Evolutionary conservation across 2,329 filamentous ascomycete genomes (phyloP), one percentile per base, ranked within the genome.

Genomic region (Setomelanomma holmii): DNA sequence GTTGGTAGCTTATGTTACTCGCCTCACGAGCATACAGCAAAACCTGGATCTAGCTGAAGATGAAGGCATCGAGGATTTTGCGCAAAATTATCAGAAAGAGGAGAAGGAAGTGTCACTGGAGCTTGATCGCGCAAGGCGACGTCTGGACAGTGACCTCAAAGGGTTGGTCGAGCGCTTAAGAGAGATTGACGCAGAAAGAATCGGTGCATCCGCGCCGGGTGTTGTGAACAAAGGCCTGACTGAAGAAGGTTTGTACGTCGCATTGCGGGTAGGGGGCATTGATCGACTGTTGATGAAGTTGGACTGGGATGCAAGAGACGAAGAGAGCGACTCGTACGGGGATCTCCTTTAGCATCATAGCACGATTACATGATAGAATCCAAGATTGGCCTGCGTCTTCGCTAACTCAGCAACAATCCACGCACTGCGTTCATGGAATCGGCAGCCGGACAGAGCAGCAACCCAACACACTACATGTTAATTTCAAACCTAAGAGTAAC

Each of bases 231-330:
- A 49, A 33, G 47, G 43, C 39, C 36, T 58, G 27, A 40, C 61
- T 46, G 63, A 66, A 11, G 80, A 82, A 24, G 77, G 78, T 34
- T 80, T 78, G 0, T 96, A 90, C 71, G 81, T 87, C 23, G 89
- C 91, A 1, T 82, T 85, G 56, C 86, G 89, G 54, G 84, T 91
- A 3, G 90, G 90, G 0, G 90, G 91, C 1, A 86, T 97, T 40
- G 91, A 96, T 76, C 82, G 90, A 52, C 75, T 97, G 69, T 75
- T 97, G 69, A 96, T 96, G 91, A 96, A 96, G 79, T 78, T 97
- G 64, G 92, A 96, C 60, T 86, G 83, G 72, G 74, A 75, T n/a
- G 67, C 53, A 8, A 64, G 60, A 12, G 69, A 69, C 4, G 69
- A 72, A 11, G 71, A 71, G 20, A 65, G 62, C 27, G 27, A 30